Conservation (phyloP, 2,329 filamentous ascomycete species). For the Penicillium corylophilum region DNA sequence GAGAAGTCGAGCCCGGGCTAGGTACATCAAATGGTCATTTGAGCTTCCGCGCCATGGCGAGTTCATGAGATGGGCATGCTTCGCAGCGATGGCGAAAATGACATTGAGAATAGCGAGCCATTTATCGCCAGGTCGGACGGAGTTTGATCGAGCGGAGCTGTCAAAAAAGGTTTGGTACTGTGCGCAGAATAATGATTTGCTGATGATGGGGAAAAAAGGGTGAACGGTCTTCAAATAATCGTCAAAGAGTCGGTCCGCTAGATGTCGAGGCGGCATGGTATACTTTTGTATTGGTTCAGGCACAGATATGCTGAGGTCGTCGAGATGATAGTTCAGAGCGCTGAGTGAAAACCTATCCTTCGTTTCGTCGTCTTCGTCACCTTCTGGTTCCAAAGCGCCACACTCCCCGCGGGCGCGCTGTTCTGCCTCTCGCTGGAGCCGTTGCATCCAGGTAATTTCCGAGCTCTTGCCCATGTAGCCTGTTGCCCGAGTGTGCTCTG, state of each 20-base stretch:
- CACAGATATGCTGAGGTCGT: conserved; percentile 44
- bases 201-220: conserved; percentile 41
- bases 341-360: conserved; percentile 34
- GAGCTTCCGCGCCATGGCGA: conserved; percentile 30
- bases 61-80: conserved; percentile 33
- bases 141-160: conserved; percentile 7
- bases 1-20: conserved; percentile 37
- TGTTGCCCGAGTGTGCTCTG: conserved; percentile 36
- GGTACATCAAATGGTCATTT: conserved; percentile 36
- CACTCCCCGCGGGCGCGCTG: conserved; percentile 31
- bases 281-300: conserved; percentile 44
- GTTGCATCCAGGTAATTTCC: conserved; percentile 48
- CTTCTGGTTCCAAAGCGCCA: conserved; percentile 24
- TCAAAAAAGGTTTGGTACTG: conserved; percentile 35
- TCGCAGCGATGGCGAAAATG: conserved; percentile 42
- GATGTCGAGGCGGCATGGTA: conserved; percentile 38
- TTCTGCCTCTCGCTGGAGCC: conserved; percentile 39
- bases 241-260: conserved; percentile 38
- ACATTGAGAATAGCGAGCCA: conserved; percentile 44
- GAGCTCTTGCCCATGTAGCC: conserved; percentile 49
- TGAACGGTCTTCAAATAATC: conserved; percentile 40
- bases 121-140: conserved; percentile 31
- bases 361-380: conserved; percentile 18
- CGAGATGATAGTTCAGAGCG: conserved; percentile 42
- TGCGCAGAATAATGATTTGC: conserved; percentile 34